phyloP scores from a whole-genome alignment of 2,329 filamentous ascomycete genomes.

The Cryphonectria radicalis region DNA sequence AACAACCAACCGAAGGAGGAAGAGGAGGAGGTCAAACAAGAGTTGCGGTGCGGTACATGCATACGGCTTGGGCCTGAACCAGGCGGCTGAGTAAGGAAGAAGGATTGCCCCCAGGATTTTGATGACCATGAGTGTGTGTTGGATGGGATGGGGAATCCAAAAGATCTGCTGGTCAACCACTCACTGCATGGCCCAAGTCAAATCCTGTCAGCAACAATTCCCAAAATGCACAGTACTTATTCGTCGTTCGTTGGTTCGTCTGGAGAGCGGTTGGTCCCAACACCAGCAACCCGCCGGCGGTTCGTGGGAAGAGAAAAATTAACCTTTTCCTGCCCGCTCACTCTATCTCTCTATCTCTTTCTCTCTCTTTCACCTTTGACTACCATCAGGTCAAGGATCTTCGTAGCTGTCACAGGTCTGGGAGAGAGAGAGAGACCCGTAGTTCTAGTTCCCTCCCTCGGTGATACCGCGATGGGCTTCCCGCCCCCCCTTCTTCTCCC shows the following conservation, averaged over 20 bases:
- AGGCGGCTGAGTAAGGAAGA: conserved; percentile 4
- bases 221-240: not conserved
- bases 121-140: not conserved
- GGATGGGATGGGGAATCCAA: not conserved
- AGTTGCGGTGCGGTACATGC: not conserved
- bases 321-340: not conserved
- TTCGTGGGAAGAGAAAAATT: not conserved
- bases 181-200: not conserved
- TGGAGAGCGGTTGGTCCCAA: too few relatives aligned
- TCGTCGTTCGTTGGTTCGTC: not conserved
- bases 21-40: not conserved
- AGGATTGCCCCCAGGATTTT: not conserved
- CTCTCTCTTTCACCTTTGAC: too few relatives aligned
- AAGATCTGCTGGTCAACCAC: not conserved
- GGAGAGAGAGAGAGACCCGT: not conserved
- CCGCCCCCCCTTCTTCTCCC: not conserved
- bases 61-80: not conserved
- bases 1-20: not conserved
- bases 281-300: too few relatives aligned
- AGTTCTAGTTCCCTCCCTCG: not conserved
- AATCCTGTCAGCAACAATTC: not conserved
- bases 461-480: conserved; percentile 1
- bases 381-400: not conserved
- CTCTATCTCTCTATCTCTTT: too few relatives aligned
- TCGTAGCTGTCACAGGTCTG: not conserved